A percentile compares a stretch with the other conserved stretches of the same genome.
These are phyloP conservation scores for Apocynum venetum DNA, from an alignment of 257 asterid species.

Conservation along the genomic window DNA sequence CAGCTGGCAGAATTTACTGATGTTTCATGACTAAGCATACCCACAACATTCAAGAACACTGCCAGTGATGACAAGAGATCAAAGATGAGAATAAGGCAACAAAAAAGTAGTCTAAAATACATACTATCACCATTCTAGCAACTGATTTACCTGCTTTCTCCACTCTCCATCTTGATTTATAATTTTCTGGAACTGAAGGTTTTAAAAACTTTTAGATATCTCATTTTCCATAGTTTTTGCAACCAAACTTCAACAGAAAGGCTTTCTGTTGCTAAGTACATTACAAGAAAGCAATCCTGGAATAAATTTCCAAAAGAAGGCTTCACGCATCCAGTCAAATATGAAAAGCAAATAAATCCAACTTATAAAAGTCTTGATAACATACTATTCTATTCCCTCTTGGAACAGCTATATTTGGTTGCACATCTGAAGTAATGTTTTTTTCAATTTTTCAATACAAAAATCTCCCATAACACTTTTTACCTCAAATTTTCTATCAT, in stretches of 20 bases:
- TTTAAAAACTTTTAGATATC: background rate
- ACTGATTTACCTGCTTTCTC: background rate
- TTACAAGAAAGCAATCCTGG: background rate
- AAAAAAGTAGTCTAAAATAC: background rate
- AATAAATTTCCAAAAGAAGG: background rate
- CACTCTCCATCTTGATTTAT: background rate
- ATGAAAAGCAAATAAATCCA: slow-evolving; percentile 1
- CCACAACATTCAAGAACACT: background rate
- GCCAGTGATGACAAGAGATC: background rate
- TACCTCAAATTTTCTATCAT: background rate
- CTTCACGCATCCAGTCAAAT: background rate
- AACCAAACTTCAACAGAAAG: background rate
- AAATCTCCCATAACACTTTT: too few species aligned
- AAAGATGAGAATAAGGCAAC: background rate
- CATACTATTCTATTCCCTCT: background rate
- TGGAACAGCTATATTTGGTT: too few species aligned
- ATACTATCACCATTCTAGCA: background rate
- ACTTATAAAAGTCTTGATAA: background rate
- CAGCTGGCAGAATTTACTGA: too few species aligned
- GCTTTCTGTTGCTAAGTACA: too few species aligned
- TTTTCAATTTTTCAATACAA: too few species aligned
- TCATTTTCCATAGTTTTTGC: background rate
- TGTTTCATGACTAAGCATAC: background rate
- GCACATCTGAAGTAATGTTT: background rate
- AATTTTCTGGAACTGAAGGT: background rate